Conservation (phyloP, 495 filamentous ascomycete genomes). For the Tuber aestivum region DNA sequence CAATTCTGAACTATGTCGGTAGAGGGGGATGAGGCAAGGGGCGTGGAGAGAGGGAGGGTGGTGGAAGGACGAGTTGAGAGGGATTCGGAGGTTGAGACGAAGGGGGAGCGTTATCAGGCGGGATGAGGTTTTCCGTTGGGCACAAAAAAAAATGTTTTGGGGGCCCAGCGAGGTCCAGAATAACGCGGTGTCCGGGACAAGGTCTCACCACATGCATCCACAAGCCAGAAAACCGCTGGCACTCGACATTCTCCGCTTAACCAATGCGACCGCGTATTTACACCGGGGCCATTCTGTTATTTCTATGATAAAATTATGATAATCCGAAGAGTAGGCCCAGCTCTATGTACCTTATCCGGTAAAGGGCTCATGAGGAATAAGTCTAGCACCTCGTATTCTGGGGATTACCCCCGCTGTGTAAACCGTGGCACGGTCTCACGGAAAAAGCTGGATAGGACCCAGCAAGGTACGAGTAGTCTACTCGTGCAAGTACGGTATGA, state of each 20-base stretch:
- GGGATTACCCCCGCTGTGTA: not conserved
- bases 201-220: constrained; percentile 22
- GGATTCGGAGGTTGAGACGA: constrained; percentile 44
- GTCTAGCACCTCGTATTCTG: not conserved
- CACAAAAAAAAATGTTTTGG: constrained; percentile 33
- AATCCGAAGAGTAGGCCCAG: not conserved
- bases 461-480: too few relatives aligned
- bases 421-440: not conserved
- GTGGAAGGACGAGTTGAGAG: constrained; percentile 30
- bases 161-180: constrained; percentile 13
- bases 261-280: not conserved
- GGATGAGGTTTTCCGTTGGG: constrained; percentile 41
- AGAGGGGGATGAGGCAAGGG: constrained; percentile 4
- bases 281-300: not conserved
- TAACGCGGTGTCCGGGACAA: constrained; percentile 32
- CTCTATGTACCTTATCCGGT: not conserved
- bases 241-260: not conserved
- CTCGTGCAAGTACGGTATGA: too few relatives aligned
- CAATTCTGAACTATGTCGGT: constrained; percentile 19
- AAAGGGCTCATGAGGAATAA: not conserved
- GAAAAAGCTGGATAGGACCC: not conserved
- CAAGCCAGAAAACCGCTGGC: not conserved
- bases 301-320: not conserved
- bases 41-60: constrained; percentile 4
- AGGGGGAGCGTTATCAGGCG: constrained; percentile 38